Conservation (phyloP, 306 rosid species). For the Benincasa hispida region DNA sequence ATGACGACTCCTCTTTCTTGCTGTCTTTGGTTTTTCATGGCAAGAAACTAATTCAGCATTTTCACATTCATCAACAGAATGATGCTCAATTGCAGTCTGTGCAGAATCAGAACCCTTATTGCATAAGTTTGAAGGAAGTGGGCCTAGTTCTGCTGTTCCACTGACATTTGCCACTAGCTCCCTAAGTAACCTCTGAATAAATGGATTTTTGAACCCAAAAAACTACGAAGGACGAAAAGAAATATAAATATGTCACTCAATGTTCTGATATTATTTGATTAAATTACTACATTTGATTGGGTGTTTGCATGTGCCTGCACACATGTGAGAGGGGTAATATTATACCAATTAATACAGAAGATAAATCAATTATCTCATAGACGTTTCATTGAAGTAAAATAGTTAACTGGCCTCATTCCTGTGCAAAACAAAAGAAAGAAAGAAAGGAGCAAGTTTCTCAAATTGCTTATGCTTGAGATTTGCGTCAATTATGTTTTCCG, state of each 20-base stretch:
- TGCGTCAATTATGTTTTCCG: not conserved
- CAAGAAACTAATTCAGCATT: conserved; percentile 23
- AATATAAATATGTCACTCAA: conserved; percentile 9
- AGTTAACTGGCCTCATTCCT: not conserved
- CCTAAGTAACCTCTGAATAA: conserved; percentile 64
- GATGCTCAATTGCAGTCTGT: conserved; percentile 1
- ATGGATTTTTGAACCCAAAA: conserved; percentile 78
- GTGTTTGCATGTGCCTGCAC: not conserved
- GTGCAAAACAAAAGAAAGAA: not conserved
- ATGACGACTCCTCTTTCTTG: conserved; percentile 43
- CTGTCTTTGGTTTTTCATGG: conserved; percentile 17
- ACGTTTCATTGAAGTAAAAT: not conserved
- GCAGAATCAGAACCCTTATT: conserved; percentile 22
- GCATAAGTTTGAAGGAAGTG: conserved; percentile 21
- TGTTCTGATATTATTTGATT: not conserved
- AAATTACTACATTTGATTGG: conserved; percentile 1
- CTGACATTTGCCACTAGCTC: conserved; percentile 53
- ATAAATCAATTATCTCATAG: not conserved
- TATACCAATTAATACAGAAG: not conserved
- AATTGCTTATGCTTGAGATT: not conserved
- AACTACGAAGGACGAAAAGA: conserved; percentile 36
- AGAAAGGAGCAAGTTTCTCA: not conserved
- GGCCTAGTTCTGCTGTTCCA: conserved; percentile 35
- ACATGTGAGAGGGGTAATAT: not conserved
- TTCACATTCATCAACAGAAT: conserved; percentile 18